A percentile compares a stretch with the other conserved stretches of the same genome.
phyloP scores from a whole-genome alignment of 192 early-diverging fungal species.

The Endogone sp. region DNA sequence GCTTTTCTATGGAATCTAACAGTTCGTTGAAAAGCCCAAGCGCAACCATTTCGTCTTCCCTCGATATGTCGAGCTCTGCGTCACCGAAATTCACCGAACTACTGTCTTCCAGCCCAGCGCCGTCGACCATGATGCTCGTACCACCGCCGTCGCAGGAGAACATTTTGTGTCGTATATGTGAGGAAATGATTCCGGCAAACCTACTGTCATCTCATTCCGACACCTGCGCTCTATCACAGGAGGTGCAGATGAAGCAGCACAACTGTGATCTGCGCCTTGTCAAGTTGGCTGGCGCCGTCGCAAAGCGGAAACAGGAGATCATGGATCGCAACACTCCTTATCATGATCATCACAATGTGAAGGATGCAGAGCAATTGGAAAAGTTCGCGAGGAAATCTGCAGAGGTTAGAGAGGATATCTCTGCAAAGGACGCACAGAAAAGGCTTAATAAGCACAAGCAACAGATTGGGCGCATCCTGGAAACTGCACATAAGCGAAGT shows the following conservation, averaged over 20 bases:
- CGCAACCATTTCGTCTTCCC: slow-evolving; percentile 13
- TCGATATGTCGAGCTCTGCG: background rate
- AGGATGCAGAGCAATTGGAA: slow-evolving; percentile 30
- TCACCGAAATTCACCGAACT: background rate
- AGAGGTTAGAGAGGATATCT: slow-evolving; percentile 10
- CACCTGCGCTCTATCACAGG: slow-evolving; percentile 71
- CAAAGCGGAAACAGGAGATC: slow-evolving; percentile 42
- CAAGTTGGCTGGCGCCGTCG: slow-evolving; percentile 47
- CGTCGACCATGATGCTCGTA: slow-evolving; percentile 10
- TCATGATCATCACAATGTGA: slow-evolving; percentile 34
- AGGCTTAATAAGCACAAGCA: slow-evolving; percentile 31
- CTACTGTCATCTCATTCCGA: slow-evolving; percentile 77
- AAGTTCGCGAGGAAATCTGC: background rate
- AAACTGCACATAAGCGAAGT: slow-evolving; percentile 6
- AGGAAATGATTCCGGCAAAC: slow-evolving; percentile 62
- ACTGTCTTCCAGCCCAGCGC: slow-evolving; percentile 18
- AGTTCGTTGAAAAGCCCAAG: slow-evolving; percentile 18
- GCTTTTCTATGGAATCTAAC: slow-evolving; percentile 8
- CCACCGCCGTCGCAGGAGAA: slow-evolving; percentile 16
- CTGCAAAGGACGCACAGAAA: slow-evolving; percentile 21
- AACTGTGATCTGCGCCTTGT: slow-evolving; percentile 54
- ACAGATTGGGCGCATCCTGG: slow-evolving; percentile 14
- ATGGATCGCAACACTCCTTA: slow-evolving; percentile 32
- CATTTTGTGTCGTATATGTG: slow-evolving; percentile 85
- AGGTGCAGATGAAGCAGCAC: slow-evolving; percentile 60